A percentile compares a stretch with the other conserved stretches of the same genome.
Conservation (phyloP, 331 rosid species). For the Saraca asoca region DNA sequence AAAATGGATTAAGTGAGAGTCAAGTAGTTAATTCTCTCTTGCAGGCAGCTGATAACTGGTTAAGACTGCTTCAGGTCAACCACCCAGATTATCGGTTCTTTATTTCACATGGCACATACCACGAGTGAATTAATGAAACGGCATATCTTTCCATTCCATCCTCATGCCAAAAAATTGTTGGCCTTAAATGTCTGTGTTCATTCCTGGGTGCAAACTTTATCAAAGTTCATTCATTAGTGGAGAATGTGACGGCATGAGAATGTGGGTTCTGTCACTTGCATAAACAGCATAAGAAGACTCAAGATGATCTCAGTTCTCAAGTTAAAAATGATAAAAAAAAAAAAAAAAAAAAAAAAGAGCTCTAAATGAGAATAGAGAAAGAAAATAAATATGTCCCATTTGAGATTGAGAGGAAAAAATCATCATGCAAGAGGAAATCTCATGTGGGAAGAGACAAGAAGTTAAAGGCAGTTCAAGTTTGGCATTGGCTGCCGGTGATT, state of each 20-base stretch:
- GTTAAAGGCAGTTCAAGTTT: slow-evolving; percentile 18
- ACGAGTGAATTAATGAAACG: slow-evolving; percentile 47
- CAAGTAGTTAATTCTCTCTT: slow-evolving; percentile 53
- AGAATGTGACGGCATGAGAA: slow-evolving; percentile 31
- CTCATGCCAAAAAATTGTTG: slow-evolving; percentile 33
- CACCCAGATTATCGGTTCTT: slow-evolving; percentile 80
- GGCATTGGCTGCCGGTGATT: slow-evolving; percentile 16
- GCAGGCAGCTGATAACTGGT: slow-evolving; percentile 73
- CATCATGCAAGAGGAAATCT: slow-evolving; percentile 29
- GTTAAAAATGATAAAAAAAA: slow-evolving; percentile 16
- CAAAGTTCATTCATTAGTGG: slow-evolving; percentile 20
- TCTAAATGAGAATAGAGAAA: no score
- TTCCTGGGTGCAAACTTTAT: slow-evolving; percentile 27
- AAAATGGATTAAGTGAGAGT: slow-evolving; percentile 49
- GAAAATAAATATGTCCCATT: no score
- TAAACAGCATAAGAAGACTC: slow-evolving; percentile 29
- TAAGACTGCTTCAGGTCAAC: slow-evolving; percentile 55
- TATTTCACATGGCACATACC: slow-evolving; percentile 53
- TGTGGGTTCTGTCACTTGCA: slow-evolving; percentile 33
- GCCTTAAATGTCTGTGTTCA: slow-evolving; percentile 41
- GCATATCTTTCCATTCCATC: slow-evolving; percentile 18
- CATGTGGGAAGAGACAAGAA: slow-evolving; percentile 20
- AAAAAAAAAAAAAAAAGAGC: neutral
- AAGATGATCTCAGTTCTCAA: slow-evolving; percentile 25
- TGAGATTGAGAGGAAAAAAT: slow-evolving; percentile 14